Base-by-base conservation (phyloP, 2,329 filamentous ascomycete species). In the Dothidotthia symphoricarpi region DNA sequence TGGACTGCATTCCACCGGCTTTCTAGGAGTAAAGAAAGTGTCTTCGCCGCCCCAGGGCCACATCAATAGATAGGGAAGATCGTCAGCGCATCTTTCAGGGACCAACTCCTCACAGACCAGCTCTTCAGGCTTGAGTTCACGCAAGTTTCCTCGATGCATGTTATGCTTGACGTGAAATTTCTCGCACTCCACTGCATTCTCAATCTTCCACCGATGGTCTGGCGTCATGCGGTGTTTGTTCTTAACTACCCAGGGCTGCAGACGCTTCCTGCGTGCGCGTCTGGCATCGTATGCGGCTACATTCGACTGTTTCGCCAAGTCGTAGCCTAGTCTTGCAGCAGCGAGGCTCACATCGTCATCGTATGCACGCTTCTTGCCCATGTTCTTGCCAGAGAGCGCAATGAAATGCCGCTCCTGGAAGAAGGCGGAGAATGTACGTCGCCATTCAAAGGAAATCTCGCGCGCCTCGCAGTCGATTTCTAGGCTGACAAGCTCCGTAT, bases 381-480 rank as follows among this genome's bases (percentile, higher is more conserved):
- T 4, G 13, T 25, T 12, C 14, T 28, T 16, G 9, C 30, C 7
- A 3, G 45, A 44, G 7, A 45, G 35, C 22, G 24, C 34, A 11
- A 33, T 17, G 15, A 48, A 51, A 27, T 46, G 30, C 11, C 29
- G 28, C 28, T 57, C 51, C 8, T 34, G 36, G 26, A 53, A 55
- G 39, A 55, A 51, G 9, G 36, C 9, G 7, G 45, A 36, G 11
- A 35, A 41, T 8, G 53, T 50, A 15, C 38, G 16, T 13, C 41
- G 31, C 53, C 51, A 55, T 26, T 49, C 36, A 24, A 57, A 45
- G 2, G 47, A 53, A 10, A 57, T 28, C 28, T 49, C 44, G n/a
- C 31, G 36, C n/a, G 16, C 12, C 15, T 45, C 29, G 28, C 46
- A 43, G 32, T 55, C 45, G 19, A 57, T 33, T 12, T 24, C 28